Percentiles rank a stretch among this genome's conserved stretches.
Evolutionary conservation across 176 grass and related monocot species (phyloP).

Genomic region (Secale cereale): DNA sequence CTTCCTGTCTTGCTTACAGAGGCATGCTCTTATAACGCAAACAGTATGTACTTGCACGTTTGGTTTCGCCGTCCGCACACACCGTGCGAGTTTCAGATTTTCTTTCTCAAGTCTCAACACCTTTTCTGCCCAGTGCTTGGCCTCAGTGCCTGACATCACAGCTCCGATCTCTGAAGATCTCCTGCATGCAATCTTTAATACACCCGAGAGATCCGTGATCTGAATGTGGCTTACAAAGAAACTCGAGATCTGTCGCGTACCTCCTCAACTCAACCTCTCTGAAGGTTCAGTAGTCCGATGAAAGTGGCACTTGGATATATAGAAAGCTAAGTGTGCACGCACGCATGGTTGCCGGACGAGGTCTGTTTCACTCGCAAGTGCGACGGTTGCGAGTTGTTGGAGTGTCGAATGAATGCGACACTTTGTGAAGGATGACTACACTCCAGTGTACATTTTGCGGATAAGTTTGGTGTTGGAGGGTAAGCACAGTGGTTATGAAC

Average conservation of each 20-base stretch:
- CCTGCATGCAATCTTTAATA: constrained; percentile 4
- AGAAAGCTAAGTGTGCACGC: background rate
- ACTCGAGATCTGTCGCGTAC: too few relatives aligned
- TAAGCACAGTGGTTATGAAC: background rate
- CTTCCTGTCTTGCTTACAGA: background rate
- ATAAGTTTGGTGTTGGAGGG: background rate
- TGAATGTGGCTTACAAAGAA: background rate
- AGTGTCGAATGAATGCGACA: constrained; percentile 20
- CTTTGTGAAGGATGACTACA: constrained; percentile 15
- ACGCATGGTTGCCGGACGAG: background rate
- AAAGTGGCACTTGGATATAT: constrained; percentile 1
- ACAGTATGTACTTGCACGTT: constrained; percentile 8
- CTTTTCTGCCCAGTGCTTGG: too few relatives aligned
- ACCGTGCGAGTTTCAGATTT: background rate
- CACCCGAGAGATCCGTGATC: background rate
- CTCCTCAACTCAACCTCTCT: background rate
- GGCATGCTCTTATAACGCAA: constrained; percentile 2
- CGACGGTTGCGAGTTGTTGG: background rate
- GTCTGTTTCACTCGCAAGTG: background rate
- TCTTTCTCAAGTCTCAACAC: too few relatives aligned
- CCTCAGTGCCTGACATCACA: constrained; percentile 18
- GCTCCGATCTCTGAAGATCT: constrained; percentile 27
- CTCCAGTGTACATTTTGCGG: background rate
- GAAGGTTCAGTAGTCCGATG: constrained; percentile 38
- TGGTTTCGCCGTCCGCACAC: background rate